Conservation (phyloP, 768 basidiomycete species). For the Boletellus ananas region DNA sequence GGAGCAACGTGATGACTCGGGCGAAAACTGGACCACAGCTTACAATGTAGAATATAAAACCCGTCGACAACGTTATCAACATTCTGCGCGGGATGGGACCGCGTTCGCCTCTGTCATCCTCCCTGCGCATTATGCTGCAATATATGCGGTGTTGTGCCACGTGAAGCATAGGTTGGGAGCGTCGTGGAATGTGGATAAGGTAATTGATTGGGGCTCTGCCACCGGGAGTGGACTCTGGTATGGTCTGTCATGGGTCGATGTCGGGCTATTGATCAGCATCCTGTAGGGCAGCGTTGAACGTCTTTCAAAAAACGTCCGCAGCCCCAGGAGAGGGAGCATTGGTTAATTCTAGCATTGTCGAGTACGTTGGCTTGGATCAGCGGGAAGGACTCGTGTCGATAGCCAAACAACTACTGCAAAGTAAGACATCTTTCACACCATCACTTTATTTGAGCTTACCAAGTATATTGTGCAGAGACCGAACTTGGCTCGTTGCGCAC, state of each 20-base stretch:
- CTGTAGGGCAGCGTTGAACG: conserved; percentile 60
- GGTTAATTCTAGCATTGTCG: conserved; percentile 48
- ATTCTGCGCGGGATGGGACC: conserved; percentile 67
- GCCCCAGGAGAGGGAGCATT: conserved; percentile 33
- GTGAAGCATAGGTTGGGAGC: conserved; percentile 59
- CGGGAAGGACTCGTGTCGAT: conserved; percentile 66
- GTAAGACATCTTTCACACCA: conserved; percentile 34
- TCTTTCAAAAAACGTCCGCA: conserved; percentile 49
- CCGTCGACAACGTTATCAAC: conserved; percentile 50
- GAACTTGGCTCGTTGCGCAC: conserved; percentile 43
- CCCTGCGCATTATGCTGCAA: conserved; percentile 81
- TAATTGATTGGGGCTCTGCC: conserved; percentile 85
- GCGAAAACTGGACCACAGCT: conserved; percentile 48
- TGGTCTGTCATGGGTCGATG: conserved; percentile 13
- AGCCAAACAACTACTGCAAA: conserved; percentile 57
- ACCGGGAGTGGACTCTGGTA: conserved; percentile 85
- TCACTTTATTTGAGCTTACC: conserved; percentile 4
- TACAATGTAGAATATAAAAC: conserved; percentile 63
- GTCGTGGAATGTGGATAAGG: conserved; percentile 52
- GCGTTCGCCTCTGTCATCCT: conserved; percentile 86
- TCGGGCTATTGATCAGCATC: conserved; percentile 10
- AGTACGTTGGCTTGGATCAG: conserved; percentile 76
- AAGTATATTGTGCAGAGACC: conserved; percentile 39
- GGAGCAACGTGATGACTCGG: conserved; percentile 25
- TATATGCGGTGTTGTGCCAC: conserved; percentile 69